A percentile compares a stretch with the other conserved stretches of the same genome.
These are phyloP conservation scores for Dryadomyces quercivorus DNA, from an alignment of 2,329 filamentous ascomycete genomes.

Conservation along the genomic window DNA sequence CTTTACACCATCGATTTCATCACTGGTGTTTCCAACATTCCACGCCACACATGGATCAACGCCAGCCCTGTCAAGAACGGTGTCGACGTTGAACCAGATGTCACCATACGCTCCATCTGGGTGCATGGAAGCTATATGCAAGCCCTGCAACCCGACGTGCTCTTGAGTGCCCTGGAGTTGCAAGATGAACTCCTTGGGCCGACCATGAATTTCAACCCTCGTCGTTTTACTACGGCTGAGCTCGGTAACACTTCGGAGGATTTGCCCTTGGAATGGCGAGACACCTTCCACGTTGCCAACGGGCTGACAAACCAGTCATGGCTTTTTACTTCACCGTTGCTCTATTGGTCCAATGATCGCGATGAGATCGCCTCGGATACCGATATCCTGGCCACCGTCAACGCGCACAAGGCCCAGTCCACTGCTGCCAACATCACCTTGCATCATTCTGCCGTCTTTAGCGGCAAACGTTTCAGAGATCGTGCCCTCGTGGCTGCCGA, in stretches of 20 bases:
- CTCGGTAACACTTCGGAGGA: constrained; percentile 17
- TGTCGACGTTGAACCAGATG: constrained; percentile 42
- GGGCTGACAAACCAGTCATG: constrained; percentile 51
- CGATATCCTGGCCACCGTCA: constrained; percentile 58
- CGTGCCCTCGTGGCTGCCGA: constrained; percentile 58
- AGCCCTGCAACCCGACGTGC: constrained; percentile 52
- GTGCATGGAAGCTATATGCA: constrained; percentile 72
- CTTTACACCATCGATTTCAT: constrained; percentile 61
- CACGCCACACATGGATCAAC: constrained; percentile 72
- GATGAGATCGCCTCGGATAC: constrained; percentile 44
- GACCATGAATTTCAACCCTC: constrained; percentile 43
- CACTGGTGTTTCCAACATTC: constrained; percentile 58
- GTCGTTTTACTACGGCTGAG: constrained; percentile 12
- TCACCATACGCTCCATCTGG: constrained; percentile 76
- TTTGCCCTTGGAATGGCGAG: constrained; percentile 33
- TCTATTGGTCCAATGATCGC: constrained; percentile 65
- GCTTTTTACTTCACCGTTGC: constrained; percentile 73
- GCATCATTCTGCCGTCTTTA: constrained; percentile 68
- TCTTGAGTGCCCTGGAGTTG: constrained; percentile 54
- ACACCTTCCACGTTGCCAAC: constrained; percentile 46
- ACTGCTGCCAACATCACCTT: constrained; percentile 63
- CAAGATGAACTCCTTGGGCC: constrained; percentile 57
- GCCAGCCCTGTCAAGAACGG: constrained; percentile 48
- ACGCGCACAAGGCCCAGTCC: constrained; percentile 45
- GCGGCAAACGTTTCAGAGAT: constrained; percentile 64